Percentiles rank a stretch among this genome's conserved stretches.
Evolutionary conservation across 257 asterid genomes (phyloP).

Genomic region (Solanum ossicruentum): DNA sequence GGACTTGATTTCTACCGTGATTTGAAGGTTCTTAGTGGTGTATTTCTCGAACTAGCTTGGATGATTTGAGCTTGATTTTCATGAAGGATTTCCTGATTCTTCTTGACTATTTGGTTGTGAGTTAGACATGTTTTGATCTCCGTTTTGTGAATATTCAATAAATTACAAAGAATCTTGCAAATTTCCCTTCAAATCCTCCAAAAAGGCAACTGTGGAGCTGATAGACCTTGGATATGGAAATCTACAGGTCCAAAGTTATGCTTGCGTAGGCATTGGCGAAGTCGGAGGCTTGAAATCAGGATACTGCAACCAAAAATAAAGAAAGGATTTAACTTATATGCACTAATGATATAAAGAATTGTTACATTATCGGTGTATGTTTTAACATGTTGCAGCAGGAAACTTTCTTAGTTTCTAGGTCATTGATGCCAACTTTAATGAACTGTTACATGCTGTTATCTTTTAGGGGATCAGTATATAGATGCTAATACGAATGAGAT

Average conservation of each 20-base stretch:
- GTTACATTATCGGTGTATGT: background rate
- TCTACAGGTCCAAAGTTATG: constrained; percentile 15
- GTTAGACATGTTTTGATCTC: too few species aligned
- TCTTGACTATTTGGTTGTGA: too few species aligned
- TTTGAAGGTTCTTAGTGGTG: too few species aligned
- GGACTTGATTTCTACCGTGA: too few species aligned
- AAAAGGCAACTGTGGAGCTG: background rate
- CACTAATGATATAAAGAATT: too few species aligned
- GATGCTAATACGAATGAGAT: background rate
- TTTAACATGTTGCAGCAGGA: background rate
- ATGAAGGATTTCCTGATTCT: too few species aligned
- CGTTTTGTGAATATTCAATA: background rate
- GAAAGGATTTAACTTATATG: background rate
- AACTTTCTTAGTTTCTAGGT: background rate
- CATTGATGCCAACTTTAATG: background rate
- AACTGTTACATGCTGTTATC: background rate
- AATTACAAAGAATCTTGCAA: background rate
- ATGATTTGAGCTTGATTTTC: too few species aligned
- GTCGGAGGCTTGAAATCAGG: constrained; percentile 94
- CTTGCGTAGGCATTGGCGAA: constrained; percentile 81
- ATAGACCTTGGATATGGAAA: background rate
- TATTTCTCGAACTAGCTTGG: too few species aligned
- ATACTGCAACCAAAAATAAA: constrained; percentile 35
- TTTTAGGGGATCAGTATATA: background rate
- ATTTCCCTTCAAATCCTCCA: background rate